Percentiles rank a stretch among this genome's conserved stretches.
Evolutionary conservation across 257 asterid species (phyloP).

Genomic region (Paraleonurus japonicus): DNA sequence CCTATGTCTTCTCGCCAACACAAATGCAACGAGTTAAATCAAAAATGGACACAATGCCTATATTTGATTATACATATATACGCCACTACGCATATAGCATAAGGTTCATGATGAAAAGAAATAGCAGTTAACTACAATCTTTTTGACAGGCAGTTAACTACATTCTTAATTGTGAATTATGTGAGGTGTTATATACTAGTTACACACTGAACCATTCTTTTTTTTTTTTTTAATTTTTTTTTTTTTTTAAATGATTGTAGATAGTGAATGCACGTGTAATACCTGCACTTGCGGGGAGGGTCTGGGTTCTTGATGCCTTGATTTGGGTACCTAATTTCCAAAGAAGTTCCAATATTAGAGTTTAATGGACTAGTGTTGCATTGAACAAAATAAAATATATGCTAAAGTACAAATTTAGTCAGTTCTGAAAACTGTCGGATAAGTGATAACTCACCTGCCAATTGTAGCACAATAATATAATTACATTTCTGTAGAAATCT

Average conservation of each 20-base stretch:
- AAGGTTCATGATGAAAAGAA: neutral
- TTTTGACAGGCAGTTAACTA: neutral
- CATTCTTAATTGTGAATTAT: conserved; percentile 3
- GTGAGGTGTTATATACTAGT: neutral
- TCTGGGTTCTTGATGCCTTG: neutral
- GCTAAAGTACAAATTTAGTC: neutral
- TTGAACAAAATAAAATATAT: neutral
- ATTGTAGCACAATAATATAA: neutral
- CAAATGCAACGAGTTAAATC: neutral
- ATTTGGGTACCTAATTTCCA: neutral
- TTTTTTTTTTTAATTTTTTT: neutral
- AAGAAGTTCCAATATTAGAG: neutral
- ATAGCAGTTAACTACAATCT: neutral
- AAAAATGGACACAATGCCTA: neutral
- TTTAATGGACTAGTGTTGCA: neutral
- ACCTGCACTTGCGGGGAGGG: conserved; percentile 3
- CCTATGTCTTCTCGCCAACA: neutral
- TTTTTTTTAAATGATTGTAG: neutral
- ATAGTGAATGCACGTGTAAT: neutral
- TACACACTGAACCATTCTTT: neutral
- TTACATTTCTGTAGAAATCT: neutral
- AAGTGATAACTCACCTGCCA: neutral
- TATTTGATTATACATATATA: neutral
- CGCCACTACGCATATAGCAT: neutral
- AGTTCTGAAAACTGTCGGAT: neutral